phyloP scores from a whole-genome alignment of 129 eudicot genomes.

The Mikania micrantha region DNA sequence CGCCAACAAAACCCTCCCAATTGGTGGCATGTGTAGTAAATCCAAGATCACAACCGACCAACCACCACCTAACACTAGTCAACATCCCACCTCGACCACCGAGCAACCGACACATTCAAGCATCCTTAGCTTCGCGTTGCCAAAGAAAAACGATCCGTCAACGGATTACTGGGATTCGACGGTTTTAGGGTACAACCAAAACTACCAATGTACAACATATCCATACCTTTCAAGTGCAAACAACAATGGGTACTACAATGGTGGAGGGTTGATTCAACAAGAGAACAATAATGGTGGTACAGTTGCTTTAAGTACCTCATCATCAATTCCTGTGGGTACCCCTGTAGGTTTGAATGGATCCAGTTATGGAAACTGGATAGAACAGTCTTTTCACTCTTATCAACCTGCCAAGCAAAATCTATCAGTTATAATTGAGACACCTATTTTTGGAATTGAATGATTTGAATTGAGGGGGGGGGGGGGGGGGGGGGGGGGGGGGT shows the following conservation, averaged over 20 bases:
- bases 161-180: constrained; percentile 39
- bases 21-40: constrained; percentile 50
- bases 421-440: constrained; percentile 59
- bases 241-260: constrained; percentile 18
- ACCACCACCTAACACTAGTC: constrained; percentile 11
- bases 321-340: constrained; percentile 29
- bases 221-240: constrained; percentile 23
- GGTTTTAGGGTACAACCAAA: constrained; percentile 26
- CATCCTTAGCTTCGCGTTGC: constrained; percentile 37
- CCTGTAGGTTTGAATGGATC: constrained; percentile 37
- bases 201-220: constrained; percentile 39
- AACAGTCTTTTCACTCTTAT: constrained; percentile 40
- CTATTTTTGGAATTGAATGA: constrained; percentile 89
- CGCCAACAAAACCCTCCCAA: constrained; percentile 63
- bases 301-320: constrained; percentile 18
- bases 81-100: constrained; percentile 23
- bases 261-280: constrained; percentile 22
- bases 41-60: constrained; percentile 44
- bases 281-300: constrained; percentile 14
- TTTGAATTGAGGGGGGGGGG: background rate
- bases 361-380: constrained; percentile 44
- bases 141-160: constrained; percentile 48
- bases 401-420: constrained; percentile 47
- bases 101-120: constrained; percentile 16
- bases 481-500: constrained; percentile 4